Conservation (phyloP, 768 basidiomycete genomes). For the Scleroderma citrinum region DNA sequence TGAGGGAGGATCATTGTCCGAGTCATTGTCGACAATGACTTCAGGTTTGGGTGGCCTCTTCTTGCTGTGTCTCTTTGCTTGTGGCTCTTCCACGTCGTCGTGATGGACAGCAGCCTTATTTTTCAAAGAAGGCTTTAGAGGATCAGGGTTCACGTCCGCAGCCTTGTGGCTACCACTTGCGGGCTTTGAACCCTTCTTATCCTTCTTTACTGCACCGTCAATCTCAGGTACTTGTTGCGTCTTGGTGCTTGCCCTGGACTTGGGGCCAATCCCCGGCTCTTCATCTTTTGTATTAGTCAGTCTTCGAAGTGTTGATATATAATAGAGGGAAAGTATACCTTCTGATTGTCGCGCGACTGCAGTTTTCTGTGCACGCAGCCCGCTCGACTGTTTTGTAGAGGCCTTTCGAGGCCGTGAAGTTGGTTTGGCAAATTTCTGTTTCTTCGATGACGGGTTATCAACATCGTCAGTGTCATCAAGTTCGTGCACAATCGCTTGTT, state of each 20-base stretch:
- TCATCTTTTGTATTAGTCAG: not conserved
- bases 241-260: no score
- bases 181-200: not conserved
- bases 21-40: not conserved
- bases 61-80: not conserved
- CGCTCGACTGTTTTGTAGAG: not conserved
- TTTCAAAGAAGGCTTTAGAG: no score
- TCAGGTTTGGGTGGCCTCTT: not conserved
- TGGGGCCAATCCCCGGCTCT: no score
- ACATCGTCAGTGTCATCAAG: not conserved
- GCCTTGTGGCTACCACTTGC: not conserved
- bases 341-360: not conserved
- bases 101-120: not conserved
- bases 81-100: not conserved
- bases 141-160: not conserved
- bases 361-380: conserved; percentile 6
- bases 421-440: not conserved
- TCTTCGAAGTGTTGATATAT: not conserved
- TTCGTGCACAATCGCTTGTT: not conserved
- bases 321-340: not conserved
- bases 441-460: not conserved
- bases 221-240: no score
- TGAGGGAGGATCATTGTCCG: not conserved
- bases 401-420: conserved; percentile 1
- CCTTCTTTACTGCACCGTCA: not conserved